Conservation (phyloP, 148 eudicot genomes). For the Mesembryanthemum crystallinum region DNA sequence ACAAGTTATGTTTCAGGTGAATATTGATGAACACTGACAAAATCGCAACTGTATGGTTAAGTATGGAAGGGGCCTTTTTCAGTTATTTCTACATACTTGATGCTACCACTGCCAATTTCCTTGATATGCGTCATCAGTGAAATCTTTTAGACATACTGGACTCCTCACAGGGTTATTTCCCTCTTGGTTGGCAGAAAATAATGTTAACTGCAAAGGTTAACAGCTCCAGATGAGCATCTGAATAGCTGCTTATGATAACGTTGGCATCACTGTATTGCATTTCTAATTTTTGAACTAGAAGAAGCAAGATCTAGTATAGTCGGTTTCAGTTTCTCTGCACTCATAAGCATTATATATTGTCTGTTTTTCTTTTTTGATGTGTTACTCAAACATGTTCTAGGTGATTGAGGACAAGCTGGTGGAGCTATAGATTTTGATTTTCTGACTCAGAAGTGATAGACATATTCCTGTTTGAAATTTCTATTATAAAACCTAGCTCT, state of each 20-base stretch:
- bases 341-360: neutral
- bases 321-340: neutral
- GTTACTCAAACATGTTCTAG: neutral
- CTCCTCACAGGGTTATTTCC: neutral
- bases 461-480: neutral
- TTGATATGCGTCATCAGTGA: neutral
- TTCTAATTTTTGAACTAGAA: neutral
- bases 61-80: neutral
- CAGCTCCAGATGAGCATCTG: neutral
- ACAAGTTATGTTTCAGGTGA: neutral
- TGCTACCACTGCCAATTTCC: neutral
- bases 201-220: neutral
- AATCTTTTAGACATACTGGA: neutral
- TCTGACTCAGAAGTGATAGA: neutral
- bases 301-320: neutral
- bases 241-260: constrained; percentile 2
- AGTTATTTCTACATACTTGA: neutral
- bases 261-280: too few relatives aligned
- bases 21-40: neutral
- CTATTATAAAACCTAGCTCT: neutral
- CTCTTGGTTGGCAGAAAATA: neutral
- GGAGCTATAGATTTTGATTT: neutral
- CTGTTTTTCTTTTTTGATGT: neutral
- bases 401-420: neutral
- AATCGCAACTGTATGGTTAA: neutral